phyloP scores from a whole-genome alignment of 768 basidiomycete genomes.

The Kockovaella imperatae region DNA sequence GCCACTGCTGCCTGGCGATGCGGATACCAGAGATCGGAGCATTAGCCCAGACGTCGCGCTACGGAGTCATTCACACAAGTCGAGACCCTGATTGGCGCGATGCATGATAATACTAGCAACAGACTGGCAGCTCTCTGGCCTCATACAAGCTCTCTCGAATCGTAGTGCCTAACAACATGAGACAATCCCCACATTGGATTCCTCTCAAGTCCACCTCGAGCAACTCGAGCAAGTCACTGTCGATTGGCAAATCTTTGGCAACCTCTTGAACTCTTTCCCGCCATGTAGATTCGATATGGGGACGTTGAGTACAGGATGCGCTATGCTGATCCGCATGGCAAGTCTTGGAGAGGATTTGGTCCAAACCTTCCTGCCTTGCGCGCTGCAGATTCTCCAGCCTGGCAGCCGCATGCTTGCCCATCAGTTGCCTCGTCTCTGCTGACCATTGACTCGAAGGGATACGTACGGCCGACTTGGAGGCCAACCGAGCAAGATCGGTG shows the following conservation, averaged over 20 bases:
- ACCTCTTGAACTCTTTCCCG: conserved; percentile 5
- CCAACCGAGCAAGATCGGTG: conserved; percentile 23
- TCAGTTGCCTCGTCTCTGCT: conserved; percentile 12
- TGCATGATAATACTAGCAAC: too few relatives aligned
- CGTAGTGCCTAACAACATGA: conserved; percentile 17
- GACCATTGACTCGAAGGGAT: conserved; percentile 15
- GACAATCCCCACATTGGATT: conserved; percentile 24
- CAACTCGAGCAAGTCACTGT: conserved; percentile 22
- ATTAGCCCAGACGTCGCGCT: conserved; percentile 9
- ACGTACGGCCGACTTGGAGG: conserved; percentile 15
- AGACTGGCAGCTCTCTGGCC: conserved; percentile 22
- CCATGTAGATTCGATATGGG: conserved; percentile 14
- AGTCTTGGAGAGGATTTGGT: conserved; percentile 11
- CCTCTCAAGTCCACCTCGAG: conserved; percentile 24
- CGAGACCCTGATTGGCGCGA: too few relatives aligned
- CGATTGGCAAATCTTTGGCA: neutral
- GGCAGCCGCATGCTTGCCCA: conserved; percentile 14
- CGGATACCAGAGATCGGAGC: conserved; percentile 9
- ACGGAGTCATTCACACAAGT: too few relatives aligned
- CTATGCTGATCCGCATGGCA: conserved; percentile 18
- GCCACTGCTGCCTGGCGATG: neutral
- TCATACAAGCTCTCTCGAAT: conserved; percentile 18
- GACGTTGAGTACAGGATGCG: conserved; percentile 3
- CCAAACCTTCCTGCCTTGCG: conserved; percentile 11
- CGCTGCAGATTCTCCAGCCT: conserved; percentile 12